Evolutionary conservation across 768 basidiomycete species (phyloP).

Genomic region (Obba rivulosa): DNA sequence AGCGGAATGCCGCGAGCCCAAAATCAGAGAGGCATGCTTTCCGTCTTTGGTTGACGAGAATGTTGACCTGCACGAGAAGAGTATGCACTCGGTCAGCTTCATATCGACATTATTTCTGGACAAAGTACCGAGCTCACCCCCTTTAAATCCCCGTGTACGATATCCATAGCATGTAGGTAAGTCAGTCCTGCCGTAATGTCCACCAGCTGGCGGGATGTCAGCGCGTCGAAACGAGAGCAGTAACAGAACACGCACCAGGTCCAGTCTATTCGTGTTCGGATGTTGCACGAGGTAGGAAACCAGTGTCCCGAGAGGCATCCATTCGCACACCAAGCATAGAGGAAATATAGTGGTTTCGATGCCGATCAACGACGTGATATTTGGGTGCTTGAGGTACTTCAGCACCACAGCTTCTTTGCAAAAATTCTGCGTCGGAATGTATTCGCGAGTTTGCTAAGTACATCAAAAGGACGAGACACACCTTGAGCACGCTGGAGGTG

Average conservation of each 20-base stretch:
- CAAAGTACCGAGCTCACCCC: not conserved
- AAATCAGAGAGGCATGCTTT: slow-evolving; percentile 6
- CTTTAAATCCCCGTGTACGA: slow-evolving; percentile 7
- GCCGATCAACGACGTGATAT: slow-evolving; percentile 1
- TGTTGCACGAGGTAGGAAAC: slow-evolving; percentile 1
- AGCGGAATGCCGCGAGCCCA: slow-evolving; percentile 1
- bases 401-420: slow-evolving; percentile 3
- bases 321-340: slow-evolving; percentile 3
- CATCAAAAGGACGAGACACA: not conserved
- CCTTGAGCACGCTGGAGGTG: not conserved
- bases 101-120: not conserved
- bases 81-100: not conserved
- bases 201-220: not conserved
- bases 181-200: not conserved
- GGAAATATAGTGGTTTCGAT: slow-evolving; percentile 3
- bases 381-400: slow-evolving; percentile 4
- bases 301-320: slow-evolving; percentile 10
- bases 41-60: slow-evolving; percentile 1
- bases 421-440: slow-evolving; percentile 1
- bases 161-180: slow-evolving; percentile 1
- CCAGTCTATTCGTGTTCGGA: not conserved
- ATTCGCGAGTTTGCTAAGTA: not conserved
- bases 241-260: slow-evolving; percentile 1
- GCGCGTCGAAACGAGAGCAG: not conserved
- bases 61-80: not conserved